Evolutionary conservation across 2,329 filamentous ascomycete genomes (phyloP).

Genomic region (Xylariales sp.): DNA sequence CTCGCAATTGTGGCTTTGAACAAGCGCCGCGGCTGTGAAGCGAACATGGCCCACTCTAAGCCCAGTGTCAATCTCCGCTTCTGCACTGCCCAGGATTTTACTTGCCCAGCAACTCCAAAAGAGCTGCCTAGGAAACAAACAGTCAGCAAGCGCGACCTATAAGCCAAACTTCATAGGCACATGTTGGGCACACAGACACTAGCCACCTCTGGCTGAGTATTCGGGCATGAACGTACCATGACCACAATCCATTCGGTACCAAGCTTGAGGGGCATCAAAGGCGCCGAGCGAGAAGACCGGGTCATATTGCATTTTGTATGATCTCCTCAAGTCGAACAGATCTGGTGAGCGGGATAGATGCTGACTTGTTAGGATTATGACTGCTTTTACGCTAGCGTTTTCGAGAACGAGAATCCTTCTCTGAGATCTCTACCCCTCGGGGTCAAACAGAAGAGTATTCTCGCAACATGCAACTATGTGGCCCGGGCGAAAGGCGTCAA

Average conservation of each 20-base stretch:
- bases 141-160: too few relatives aligned
- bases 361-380: slow-evolving; percentile 70
- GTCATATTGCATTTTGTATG: slow-evolving; percentile 9
- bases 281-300: slow-evolving; percentile 1
- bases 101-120: neutral
- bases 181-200: too few relatives aligned
- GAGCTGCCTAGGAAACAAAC: too few relatives aligned
- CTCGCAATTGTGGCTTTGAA: too few relatives aligned
- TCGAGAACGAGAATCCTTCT: slow-evolving; percentile 73
- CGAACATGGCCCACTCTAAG: neutral
- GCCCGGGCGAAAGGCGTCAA: slow-evolving; percentile 67
- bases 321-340: neutral
- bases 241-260: neutral
- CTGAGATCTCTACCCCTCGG: slow-evolving; percentile 72
- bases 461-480: slow-evolving; percentile 92
- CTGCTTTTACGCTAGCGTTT: slow-evolving; percentile 92
- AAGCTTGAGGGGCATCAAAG: neutral
- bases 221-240: neutral
- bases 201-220: neutral
- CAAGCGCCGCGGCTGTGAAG: neutral
- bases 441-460: slow-evolving; percentile 87
- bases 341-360: too few relatives aligned
- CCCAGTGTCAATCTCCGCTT: neutral
- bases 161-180: too few relatives aligned
- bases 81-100: neutral